Evolutionary conservation across 495 filamentous ascomycete genomes (phyloP), one percentile per base, ranked within the genome.

Genomic region (Chaetomidium leptoderma): DNA sequence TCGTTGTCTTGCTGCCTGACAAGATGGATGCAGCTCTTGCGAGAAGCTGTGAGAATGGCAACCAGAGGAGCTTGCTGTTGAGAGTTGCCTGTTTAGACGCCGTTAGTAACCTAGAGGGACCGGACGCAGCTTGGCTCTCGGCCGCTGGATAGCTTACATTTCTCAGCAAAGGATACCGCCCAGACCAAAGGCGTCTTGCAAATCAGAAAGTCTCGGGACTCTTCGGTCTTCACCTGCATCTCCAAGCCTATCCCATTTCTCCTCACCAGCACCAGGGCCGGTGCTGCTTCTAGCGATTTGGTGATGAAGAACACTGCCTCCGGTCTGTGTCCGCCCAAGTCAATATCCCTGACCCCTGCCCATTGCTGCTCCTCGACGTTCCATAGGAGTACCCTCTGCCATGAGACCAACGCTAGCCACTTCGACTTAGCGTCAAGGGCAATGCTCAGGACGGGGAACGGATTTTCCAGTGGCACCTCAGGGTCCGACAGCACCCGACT

Each of bases 351-450:
- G 16, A 66, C 69, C 19, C 70, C 70, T 13, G 74, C 72, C 74
- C 83, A 85, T 29, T 72, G 67, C 55, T 73, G 66, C 32, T 81
- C 69, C 4, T 72, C 69, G 9, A 88, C 64, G 47, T 80, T 75
- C 83, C 83, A 90, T 17, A 89, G 47, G 19, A 78, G 71, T 26
- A 88, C 75, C 30, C 66, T 70, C 33, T 74, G 68, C 17, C 74
- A 72, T 19, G 85, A 81, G 13, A 85, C 77, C n/a, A 88, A 67
- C 2, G 84, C 86, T 16, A 88, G 70, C 78, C 81, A 85, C 50
- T 78, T 77, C 14, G 79, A 81, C 19, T 74, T 74, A 39, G 80
- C 77, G 40, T 88, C 83, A 17, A 88, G 72, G 3, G 81, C 77
- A 56, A 83, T 74, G 2, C 77, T 78, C 27, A 83, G 59, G 27